Evolutionary conservation across 352 stramenopile species (phyloP).

Genomic region (Phytophthora vignae): DNA sequence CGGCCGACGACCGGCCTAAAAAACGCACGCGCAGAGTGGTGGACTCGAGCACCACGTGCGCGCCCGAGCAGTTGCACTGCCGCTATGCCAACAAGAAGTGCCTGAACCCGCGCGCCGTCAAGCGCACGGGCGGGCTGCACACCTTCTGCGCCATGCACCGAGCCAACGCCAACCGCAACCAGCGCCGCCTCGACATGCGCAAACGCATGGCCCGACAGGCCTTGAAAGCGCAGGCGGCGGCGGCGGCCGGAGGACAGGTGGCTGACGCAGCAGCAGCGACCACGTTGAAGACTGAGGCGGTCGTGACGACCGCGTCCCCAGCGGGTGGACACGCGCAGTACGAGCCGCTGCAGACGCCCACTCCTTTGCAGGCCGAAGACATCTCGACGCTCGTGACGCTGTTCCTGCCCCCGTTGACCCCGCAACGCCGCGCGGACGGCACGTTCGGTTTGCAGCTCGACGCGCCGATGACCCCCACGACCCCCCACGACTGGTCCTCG

Average conservation of each 20-base stretch:
- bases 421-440: not conserved
- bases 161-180: conserved; percentile 73
- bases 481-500: conserved; percentile 16
- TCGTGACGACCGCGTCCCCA: conserved; percentile 5
- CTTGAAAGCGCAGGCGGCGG: conserved; percentile 8
- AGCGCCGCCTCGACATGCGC: conserved; percentile 65
- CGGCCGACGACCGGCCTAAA: conserved; percentile 21
- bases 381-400: conserved; percentile 51
- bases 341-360: conserved; percentile 51
- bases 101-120: conserved; percentile 53
- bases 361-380: conserved; percentile 49
- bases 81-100: conserved; percentile 78
- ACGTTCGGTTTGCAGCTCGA: conserved; percentile 17
- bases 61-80: conserved; percentile 52
- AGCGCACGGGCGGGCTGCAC: conserved; percentile 66
- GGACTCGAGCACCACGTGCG: conserved; percentile 45
- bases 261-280: not conserved
- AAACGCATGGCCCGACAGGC: conserved; percentile 56
- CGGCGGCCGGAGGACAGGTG: no score
- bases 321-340: conserved; percentile 18
- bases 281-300: not conserved
- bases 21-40: conserved; percentile 34
- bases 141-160: conserved; percentile 73
- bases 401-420: conserved; percentile 29
- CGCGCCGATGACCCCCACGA: not conserved